A percentile compares a stretch with the other conserved stretches of the same genome.
Conservation (phyloP, 805 yeast genomes). For the Schizosaccharomyces japonicus region DNA sequence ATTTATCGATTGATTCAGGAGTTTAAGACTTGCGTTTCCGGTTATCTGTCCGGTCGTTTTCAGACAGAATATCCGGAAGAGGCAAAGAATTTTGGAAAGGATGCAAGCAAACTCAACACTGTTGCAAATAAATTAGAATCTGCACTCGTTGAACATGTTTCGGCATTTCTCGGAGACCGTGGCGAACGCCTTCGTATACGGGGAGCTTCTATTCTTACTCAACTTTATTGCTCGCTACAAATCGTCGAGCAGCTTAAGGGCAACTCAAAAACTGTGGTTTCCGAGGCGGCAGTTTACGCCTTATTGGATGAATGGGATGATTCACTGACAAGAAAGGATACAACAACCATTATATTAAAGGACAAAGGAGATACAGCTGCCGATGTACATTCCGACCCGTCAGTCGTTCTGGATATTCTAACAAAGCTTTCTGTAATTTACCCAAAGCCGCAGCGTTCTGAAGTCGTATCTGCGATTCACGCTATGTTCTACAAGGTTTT, state of each 20-base stretch:
- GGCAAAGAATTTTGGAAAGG: neutral
- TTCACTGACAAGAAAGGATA: neutral
- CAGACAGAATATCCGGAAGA: neutral
- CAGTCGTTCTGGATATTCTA: neutral
- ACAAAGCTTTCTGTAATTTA: neutral
- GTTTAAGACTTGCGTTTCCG: neutral
- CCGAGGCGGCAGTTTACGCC: neutral
- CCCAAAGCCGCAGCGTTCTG: constrained; percentile 9
- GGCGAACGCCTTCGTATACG: neutral
- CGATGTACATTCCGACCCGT: neutral
- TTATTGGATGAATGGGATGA: neutral
- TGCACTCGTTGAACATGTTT: neutral
- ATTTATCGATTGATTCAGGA: neutral
- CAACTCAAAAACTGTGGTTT: neutral
- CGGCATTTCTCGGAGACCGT: neutral
- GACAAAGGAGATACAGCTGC: neutral
- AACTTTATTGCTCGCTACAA: neutral
- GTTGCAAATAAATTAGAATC: neutral
- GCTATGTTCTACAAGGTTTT: constrained; percentile 5
- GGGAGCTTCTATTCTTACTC: neutral
- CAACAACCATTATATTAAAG: neutral
- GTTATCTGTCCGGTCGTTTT: neutral
- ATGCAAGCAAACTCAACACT: neutral
- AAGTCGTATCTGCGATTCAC: constrained; percentile 9
- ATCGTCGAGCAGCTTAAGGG: neutral